Evolutionary conservation across 2,329 filamentous ascomycete genomes (phyloP).

Genomic region (Trichoderma asperellum): DNA sequence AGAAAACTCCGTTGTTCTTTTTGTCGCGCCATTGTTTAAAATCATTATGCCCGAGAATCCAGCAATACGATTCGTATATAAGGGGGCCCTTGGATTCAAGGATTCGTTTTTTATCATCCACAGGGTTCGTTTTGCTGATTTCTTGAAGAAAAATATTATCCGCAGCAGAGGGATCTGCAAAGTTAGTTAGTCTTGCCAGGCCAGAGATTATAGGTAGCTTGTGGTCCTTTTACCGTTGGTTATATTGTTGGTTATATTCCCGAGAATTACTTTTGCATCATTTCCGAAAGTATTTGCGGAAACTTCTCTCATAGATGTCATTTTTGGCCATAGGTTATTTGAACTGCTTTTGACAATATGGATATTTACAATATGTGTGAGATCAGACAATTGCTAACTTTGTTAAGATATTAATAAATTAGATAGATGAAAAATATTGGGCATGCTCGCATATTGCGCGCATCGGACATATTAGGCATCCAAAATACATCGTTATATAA

Average conservation of each 20-base stretch:
- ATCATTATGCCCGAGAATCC: slow-evolving; percentile 39
- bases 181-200: background rate
- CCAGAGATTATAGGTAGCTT: background rate
- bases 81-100: slow-evolving; percentile 42
- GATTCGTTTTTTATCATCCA: slow-evolving; percentile 42
- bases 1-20: slow-evolving; percentile 36
- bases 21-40: slow-evolving; percentile 33
- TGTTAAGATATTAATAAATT: background rate
- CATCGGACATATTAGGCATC: background rate
- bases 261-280: background rate
- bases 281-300: background rate
- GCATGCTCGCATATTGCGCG: background rate
- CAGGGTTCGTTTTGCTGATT: background rate
- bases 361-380: background rate
- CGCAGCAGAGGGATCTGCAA: background rate
- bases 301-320: background rate
- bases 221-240: background rate
- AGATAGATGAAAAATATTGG: background rate
- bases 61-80: slow-evolving; percentile 39
- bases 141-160: background rate
- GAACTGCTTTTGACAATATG: background rate
- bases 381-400: background rate
- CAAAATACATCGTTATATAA: background rate
- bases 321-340: background rate
- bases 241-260: background rate